phyloP scores from a whole-genome alignment of 1,284 basidiomycete genomes.

The Apiotrichum brassicae region DNA sequence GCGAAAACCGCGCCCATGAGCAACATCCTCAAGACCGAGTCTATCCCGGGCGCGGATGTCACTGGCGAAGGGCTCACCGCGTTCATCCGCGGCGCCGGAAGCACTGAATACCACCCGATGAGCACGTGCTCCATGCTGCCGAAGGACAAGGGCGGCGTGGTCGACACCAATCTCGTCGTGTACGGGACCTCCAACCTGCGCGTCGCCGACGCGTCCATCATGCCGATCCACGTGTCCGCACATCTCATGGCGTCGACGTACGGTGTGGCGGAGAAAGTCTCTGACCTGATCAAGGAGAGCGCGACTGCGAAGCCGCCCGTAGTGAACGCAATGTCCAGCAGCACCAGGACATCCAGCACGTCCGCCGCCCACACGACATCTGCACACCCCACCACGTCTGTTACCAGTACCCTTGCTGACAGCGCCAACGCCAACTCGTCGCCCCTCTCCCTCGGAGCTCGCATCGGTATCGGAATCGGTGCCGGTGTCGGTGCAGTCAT shows the following conservation, averaged over 20 bases:
- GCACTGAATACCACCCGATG: constrained; percentile 55
- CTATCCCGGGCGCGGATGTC: constrained; percentile 6
- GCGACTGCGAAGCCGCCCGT: neutral
- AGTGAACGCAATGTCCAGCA: neutral
- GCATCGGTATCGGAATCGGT: constrained; percentile 38
- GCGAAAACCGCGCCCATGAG: constrained; percentile 30
- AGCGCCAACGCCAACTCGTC: constrained; percentile 12
- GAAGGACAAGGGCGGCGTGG: constrained; percentile 57
- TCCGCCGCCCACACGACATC: constrained; percentile 2
- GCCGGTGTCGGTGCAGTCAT: constrained; percentile 29
- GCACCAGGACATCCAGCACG: neutral
- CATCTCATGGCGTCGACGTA: constrained; percentile 54
- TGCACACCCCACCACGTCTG: neutral
- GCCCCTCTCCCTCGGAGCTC: constrained; percentile 23
- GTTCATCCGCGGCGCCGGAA: constrained; percentile 35
- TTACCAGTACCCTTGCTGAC: constrained; percentile 17
- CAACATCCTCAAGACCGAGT: constrained; percentile 27
- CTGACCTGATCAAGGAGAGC: constrained; percentile 55
- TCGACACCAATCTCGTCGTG: constrained; percentile 57
- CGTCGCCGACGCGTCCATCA: constrained; percentile 49
- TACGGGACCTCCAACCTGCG: constrained; percentile 56
- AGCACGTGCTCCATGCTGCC: constrained; percentile 64
- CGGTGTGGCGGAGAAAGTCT: constrained; percentile 63
- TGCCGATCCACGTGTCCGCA: constrained; percentile 47
- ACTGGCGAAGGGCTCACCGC: constrained; percentile 26